Conservation (phyloP, 805 yeast species). For the Ogataea trehaloabstinens region DNA sequence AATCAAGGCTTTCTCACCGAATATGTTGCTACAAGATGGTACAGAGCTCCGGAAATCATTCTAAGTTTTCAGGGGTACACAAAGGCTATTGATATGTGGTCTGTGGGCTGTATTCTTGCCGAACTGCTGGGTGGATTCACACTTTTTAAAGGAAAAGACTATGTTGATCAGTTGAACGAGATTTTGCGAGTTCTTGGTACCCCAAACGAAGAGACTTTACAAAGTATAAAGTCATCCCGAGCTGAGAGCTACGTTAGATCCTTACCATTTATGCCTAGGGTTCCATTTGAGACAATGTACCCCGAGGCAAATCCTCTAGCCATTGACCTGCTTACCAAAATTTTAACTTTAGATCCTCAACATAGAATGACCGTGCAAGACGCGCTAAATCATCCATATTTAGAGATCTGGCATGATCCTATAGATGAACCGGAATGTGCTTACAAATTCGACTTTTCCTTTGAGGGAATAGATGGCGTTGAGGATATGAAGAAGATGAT, state of each 20-base stretch:
- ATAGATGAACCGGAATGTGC: constrained; percentile 85
- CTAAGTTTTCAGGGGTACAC: constrained; percentile 91
- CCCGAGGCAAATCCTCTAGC: constrained; percentile 89
- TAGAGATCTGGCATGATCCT: constrained; percentile 90
- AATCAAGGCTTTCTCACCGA: constrained; percentile 95
- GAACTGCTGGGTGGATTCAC: constrained; percentile 91
- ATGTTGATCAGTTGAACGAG: constrained; percentile 90
- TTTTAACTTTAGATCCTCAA: constrained; percentile 86
- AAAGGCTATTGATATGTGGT: constrained; percentile 96
- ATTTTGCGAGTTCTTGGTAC: constrained; percentile 89
- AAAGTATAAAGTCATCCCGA: constrained; percentile 75
- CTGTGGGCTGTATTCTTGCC: constrained; percentile 95
- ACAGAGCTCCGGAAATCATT: constrained; percentile 98
- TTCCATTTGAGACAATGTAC: constrained; percentile 67
- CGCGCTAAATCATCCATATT: constrained; percentile 86
- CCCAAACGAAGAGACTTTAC: constrained; percentile 70
- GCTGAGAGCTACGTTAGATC: constrained; percentile 91
- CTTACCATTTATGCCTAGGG: constrained; percentile 76
- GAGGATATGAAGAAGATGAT: constrained; percentile 74
- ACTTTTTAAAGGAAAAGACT: constrained; percentile 91
- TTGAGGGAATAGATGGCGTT: constrained; percentile 81
- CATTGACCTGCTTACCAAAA: constrained; percentile 68
- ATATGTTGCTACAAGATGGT: constrained; percentile 98
- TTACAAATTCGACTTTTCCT: constrained; percentile 79
- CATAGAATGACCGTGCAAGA: constrained; percentile 83